Conservation (phyloP, 345 rosid genomes). For the Dovyalis caffra region DNA sequence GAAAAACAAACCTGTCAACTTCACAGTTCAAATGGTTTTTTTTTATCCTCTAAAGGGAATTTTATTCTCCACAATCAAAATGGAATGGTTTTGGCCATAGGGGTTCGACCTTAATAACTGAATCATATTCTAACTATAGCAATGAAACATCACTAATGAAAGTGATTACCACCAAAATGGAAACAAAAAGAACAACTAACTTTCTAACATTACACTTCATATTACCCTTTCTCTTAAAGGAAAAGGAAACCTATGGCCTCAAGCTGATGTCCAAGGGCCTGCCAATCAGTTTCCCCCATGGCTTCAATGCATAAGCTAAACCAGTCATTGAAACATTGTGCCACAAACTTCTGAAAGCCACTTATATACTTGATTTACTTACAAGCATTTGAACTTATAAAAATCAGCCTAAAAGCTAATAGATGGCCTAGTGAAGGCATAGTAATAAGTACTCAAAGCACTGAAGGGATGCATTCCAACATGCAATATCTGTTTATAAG, state of each 20-base stretch:
- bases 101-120: neutral
- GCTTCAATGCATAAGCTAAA: neutral
- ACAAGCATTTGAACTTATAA: neutral
- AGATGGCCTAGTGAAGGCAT: neutral
- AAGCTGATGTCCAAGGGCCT: neutral
- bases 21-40: neutral
- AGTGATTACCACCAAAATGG: neutral
- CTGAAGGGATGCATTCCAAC: neutral
- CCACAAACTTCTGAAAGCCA: neutral
- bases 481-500: neutral
- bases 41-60: neutral
- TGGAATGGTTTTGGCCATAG: neutral
- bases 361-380: neutral
- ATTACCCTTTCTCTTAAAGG: neutral
- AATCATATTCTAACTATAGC: neutral
- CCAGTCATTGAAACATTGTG: too few species aligned
- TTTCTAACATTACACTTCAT: neutral
- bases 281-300: neutral
- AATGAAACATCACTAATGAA: neutral
- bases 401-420: neutral
- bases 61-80: neutral
- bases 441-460: neutral
- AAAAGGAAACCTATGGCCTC: neutral
- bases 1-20: neutral
- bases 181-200: neutral